Conservation (phyloP, 2,329 filamentous ascomycete species). For the Colletotrichum truncatum region DNA sequence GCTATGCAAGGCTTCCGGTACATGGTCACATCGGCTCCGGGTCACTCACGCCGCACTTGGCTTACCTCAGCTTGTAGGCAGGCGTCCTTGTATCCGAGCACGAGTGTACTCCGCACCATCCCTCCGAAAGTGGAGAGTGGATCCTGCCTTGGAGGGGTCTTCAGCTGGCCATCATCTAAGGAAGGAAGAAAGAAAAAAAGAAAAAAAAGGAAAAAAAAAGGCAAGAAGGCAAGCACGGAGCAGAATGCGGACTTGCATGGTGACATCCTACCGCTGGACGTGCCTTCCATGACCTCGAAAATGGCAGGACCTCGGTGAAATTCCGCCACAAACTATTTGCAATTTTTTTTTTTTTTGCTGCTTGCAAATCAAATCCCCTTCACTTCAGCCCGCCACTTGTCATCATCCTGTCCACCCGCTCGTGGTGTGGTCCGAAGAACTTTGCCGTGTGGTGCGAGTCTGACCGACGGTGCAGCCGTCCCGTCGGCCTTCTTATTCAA, state of each 20-base stretch:
- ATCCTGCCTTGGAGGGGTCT: neutral
- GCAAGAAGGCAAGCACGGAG: neutral
- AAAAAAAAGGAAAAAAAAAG: neutral
- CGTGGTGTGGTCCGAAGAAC: neutral
- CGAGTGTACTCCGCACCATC: neutral
- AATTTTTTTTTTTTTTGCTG: neutral
- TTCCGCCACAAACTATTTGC: constrained; percentile 1
- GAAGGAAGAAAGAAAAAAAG: neutral
- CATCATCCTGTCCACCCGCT: neutral
- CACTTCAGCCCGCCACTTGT: constrained; percentile 6
- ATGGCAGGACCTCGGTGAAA: constrained; percentile 18
- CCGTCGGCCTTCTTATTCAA: neutral
- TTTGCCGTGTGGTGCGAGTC: neutral
- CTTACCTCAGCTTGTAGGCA: too few relatives aligned
- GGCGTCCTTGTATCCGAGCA: neutral
- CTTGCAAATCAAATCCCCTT: neutral
- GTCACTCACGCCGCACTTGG: neutral
- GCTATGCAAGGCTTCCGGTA: neutral
- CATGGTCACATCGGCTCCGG: neutral
- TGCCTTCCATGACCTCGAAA: neutral
- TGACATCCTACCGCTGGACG: neutral
- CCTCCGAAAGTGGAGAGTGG: neutral
- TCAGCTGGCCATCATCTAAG: neutral
- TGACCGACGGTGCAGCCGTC: neutral
- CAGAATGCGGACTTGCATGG: neutral